Percentiles rank a stretch among this genome's conserved stretches.
phyloP scores from a whole-genome alignment of 345 rosid species.

The Gossypium ekmanianum region DNA sequence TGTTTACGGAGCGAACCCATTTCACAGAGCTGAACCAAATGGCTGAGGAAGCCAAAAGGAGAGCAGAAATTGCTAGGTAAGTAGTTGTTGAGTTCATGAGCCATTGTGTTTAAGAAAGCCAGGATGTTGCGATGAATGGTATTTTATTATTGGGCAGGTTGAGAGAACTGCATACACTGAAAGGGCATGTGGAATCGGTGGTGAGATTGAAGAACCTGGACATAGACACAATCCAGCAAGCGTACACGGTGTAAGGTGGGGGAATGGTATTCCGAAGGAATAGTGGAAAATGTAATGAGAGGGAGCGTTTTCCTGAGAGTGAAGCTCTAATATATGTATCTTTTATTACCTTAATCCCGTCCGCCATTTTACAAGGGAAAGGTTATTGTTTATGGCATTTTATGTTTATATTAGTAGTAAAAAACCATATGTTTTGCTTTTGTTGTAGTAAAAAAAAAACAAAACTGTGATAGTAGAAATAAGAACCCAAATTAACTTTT shows the following conservation, averaged over 20 bases:
- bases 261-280: neutral
- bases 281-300: neutral
- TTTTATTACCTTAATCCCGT: too few relatives aligned
- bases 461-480: neutral
- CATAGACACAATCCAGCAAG: constrained; percentile 95
- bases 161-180: constrained; percentile 89
- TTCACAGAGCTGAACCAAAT: constrained; percentile 86
- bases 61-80: constrained; percentile 97
- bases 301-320: too few relatives aligned
- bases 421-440: neutral
- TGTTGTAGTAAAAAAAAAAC: neutral
- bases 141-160: constrained; percentile 35
- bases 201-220: constrained; percentile 90
- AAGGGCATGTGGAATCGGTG: constrained; percentile 97
- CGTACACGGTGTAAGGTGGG: constrained; percentile 69
- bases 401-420: constrained; percentile 16
- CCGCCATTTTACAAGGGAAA: neutral
- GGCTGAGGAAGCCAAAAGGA: constrained; percentile 97
- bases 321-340: neutral
- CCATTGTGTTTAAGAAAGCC: too few relatives aligned
- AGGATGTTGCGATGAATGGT: neutral
- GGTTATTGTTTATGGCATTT: constrained; percentile 15
- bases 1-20: constrained; percentile 83
- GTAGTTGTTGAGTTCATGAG: neutral
- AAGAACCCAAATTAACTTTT: too few relatives aligned